Percentiles rank a stretch among this genome's conserved stretches.
Evolutionary conservation across 139 green algal genomes (phyloP).

Genomic region (Trebouxia sp.): DNA sequence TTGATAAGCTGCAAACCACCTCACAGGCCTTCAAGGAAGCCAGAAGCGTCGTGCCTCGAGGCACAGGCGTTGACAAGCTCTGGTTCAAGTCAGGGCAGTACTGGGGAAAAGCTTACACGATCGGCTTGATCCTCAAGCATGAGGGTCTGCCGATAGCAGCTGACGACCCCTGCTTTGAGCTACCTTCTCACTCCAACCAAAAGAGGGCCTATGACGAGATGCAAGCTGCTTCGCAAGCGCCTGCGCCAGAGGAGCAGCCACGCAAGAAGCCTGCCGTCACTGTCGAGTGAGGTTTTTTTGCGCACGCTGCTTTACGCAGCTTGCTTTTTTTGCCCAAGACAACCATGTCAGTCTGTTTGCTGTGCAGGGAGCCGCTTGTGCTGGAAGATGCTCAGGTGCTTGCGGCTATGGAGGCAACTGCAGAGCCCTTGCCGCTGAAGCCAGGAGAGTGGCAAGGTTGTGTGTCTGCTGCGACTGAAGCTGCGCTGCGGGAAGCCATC

Average conservation of each 20-base stretch:
- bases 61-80: neutral
- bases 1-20: slow-evolving; percentile 7
- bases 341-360: neutral
- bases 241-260: slow-evolving; percentile 2
- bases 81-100: slow-evolving; percentile 1
- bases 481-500: slow-evolving; percentile 11
- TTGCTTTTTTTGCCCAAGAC: neutral
- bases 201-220: neutral
- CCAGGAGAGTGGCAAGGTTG: neutral
- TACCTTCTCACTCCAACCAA: neutral
- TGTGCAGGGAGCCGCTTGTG: slow-evolving; percentile 5
- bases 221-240: neutral
- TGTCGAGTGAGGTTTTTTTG: neutral
- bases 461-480: slow-evolving; percentile 15
- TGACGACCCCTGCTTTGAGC: neutral
- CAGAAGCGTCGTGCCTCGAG: slow-evolving; percentile 1
- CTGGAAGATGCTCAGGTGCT: neutral
- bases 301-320: neutral
- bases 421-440: neutral
- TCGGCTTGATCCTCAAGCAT: neutral
- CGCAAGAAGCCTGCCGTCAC: slow-evolving; percentile 13
- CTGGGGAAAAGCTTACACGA: slow-evolving; percentile 8
- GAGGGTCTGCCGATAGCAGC: slow-evolving; percentile 6
- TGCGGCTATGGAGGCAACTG: neutral
- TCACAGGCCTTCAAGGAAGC: neutral